phyloP scores from a whole-genome alignment of 129 eudicot genomes.

The Chrysanthemum makinoi region DNA sequence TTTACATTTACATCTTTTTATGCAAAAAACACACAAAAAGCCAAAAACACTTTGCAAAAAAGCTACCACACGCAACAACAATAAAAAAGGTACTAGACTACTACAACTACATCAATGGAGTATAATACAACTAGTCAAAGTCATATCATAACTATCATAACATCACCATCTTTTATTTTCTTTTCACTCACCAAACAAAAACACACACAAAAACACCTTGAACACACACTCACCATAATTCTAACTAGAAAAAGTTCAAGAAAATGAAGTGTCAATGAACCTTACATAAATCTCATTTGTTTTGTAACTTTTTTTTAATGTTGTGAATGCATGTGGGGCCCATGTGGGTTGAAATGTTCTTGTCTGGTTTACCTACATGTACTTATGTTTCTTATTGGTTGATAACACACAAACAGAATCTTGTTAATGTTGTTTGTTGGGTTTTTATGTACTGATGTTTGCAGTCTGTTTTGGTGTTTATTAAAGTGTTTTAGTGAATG shows the following conservation, averaged over 20 bases:
- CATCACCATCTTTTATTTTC: background rate
- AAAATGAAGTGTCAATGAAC: too few species aligned
- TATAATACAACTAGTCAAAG: conserved; percentile 44
- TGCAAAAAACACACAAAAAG: conserved; percentile 41
- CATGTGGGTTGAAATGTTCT: conserved; percentile 30
- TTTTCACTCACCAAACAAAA: conserved; percentile 32
- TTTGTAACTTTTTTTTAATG: conserved; percentile 13
- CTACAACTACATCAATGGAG: conserved; percentile 9
- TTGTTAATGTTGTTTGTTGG: conserved; percentile 31
- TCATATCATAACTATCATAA: conserved; percentile 3
- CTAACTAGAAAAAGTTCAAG: too few species aligned
- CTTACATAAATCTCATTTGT: conserved; percentile 13
- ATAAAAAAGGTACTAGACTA: conserved; percentile 47
- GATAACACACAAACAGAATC: conserved; percentile 33
- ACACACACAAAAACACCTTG: conserved; percentile 1
- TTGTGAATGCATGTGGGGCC: conserved; percentile 14
- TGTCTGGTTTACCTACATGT: conserved; percentile 26
- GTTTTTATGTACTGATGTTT: conserved; percentile 18
- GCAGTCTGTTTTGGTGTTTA: conserved; percentile 34
- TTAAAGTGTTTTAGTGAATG: conserved; percentile 26
- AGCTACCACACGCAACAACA: conserved; percentile 38
- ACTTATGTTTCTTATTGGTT: conserved; percentile 33
- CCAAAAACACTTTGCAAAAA: conserved; percentile 29
- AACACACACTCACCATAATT: background rate
- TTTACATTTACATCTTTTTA: conserved; percentile 54